Evolutionary conservation across 2,329 filamentous ascomycete genomes (phyloP).

Genomic region (Penicillium vulpinum): DNA sequence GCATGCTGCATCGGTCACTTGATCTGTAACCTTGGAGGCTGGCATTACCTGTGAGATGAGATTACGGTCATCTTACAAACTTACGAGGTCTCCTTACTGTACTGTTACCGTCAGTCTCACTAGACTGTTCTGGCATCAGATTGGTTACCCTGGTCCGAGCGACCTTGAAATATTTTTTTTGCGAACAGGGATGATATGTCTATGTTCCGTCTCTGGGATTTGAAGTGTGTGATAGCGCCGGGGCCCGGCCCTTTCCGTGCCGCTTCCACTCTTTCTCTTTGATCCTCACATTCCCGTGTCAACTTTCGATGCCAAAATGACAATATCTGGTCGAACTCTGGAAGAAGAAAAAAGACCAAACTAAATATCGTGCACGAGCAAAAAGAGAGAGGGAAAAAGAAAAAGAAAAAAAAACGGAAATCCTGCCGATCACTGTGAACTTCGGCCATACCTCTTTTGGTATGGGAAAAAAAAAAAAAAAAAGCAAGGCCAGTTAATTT

Average conservation of each 20-base stretch:
- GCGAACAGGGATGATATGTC: conserved; percentile 12
- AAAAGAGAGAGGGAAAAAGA: background rate
- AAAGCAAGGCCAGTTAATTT: conserved; percentile 21
- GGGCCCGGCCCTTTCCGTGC: conserved; percentile 42
- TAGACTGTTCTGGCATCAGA: conserved; percentile 14
- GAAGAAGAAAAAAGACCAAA: conserved; percentile 13
- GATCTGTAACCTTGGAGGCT: conserved; percentile 42
- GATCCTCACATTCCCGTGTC: conserved; percentile 6
- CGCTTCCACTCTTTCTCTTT: conserved; percentile 24
- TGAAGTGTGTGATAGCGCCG: conserved; percentile 17
- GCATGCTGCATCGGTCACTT: conserved; percentile 63
- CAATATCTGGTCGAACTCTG: conserved; percentile 10
- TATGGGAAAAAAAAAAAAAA: conserved; percentile 16
- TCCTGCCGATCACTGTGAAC: conserved; percentile 30
- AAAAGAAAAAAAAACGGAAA: conserved; percentile 12
- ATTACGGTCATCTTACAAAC: conserved; percentile 33
- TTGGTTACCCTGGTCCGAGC: conserved; percentile 26
- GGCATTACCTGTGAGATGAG: conserved; percentile 16
- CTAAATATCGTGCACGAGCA: conserved; percentile 12
- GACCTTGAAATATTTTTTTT: background rate
- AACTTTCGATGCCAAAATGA: background rate
- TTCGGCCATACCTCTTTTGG: conserved; percentile 27
- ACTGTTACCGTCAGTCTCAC: conserved; percentile 27
- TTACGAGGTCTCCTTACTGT: conserved; percentile 15
- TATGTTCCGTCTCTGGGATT: conserved; percentile 8